phyloP scores from a whole-genome alignment of 192 early-diverging fungal species.

The Gaertneriomyces semiglobifer region DNA sequence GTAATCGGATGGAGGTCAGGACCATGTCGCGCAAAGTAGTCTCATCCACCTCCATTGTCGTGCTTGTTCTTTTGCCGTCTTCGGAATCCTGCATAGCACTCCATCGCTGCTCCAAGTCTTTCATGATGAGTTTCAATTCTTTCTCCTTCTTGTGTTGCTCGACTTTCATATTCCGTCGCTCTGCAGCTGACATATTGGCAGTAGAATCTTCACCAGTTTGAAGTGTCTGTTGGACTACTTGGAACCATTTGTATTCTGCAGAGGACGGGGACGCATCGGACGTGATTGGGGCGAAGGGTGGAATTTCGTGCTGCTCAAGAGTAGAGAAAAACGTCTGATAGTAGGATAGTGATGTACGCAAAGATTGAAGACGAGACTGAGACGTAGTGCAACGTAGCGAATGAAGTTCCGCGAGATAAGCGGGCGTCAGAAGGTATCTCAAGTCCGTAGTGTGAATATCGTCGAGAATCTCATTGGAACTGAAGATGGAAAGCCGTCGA shows the following conservation, averaged over 20 bases:
- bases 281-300: slow-evolving; percentile 34
- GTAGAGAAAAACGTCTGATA: not conserved
- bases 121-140: not conserved
- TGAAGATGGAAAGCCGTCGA: slow-evolving; percentile 69
- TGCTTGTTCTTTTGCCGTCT: no score
- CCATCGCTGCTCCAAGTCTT: slow-evolving; percentile 16
- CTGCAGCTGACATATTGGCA: no score
- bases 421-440: slow-evolving; percentile 54
- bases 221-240: slow-evolving; percentile 7
- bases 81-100: not conserved
- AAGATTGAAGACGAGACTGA: slow-evolving; percentile 50
- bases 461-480: slow-evolving; percentile 81
- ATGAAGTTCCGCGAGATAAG: slow-evolving; percentile 55
- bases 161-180: not conserved
- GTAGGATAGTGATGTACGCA: no score
- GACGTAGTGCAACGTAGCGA: slow-evolving; percentile 42
- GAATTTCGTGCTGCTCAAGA: slow-evolving; percentile 30
- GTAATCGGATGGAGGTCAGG: not conserved
- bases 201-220: slow-evolving; percentile 32
- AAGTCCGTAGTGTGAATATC: slow-evolving; percentile 84
- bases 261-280: slow-evolving; percentile 28
- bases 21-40: slow-evolving; percentile 1
- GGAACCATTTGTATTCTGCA: slow-evolving; percentile 38
- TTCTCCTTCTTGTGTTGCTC: not conserved
- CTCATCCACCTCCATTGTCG: slow-evolving; percentile 18